phyloP scores from a whole-genome alignment of 2,329 filamentous ascomycete genomes.

The Alternaria sp. region DNA sequence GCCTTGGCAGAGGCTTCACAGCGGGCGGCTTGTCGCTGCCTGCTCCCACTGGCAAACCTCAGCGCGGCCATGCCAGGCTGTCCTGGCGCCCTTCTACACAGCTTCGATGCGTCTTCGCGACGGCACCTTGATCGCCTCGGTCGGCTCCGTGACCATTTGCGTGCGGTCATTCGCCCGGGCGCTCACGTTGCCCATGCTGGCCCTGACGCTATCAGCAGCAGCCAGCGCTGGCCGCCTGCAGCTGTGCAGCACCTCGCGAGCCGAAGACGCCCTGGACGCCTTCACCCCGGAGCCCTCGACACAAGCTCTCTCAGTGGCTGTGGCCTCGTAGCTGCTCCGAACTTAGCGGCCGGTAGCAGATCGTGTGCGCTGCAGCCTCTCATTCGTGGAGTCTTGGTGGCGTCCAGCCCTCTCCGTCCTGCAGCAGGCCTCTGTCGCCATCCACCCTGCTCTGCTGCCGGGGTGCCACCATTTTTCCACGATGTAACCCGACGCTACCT shows the following conservation, averaged over 20 bases:
- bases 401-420: slow-evolving; percentile 45
- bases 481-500: slow-evolving; percentile 48
- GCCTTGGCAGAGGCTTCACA: slow-evolving; percentile 31
- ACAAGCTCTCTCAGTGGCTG: slow-evolving; percentile 38
- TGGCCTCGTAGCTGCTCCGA: slow-evolving; percentile 36
- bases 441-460: slow-evolving; percentile 28
- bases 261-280: slow-evolving; percentile 34
- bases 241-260: slow-evolving; percentile 31
- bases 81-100: slow-evolving; percentile 35
- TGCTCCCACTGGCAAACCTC: slow-evolving; percentile 24
- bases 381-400: slow-evolving; percentile 39
- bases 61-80: slow-evolving; percentile 22
- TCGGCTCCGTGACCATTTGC: slow-evolving; percentile 39
- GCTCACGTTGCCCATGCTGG: slow-evolving; percentile 20
- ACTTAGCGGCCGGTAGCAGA: slow-evolving; percentile 43
- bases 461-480: slow-evolving; percentile 32
- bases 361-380: slow-evolving; percentile 22
- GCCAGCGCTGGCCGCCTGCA: slow-evolving; percentile 23
- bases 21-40: slow-evolving; percentile 30
- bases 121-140: slow-evolving; percentile 36
- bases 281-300: slow-evolving; percentile 18
- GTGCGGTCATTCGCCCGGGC: slow-evolving; percentile 30
- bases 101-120: slow-evolving; percentile 45
- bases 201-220: slow-evolving; percentile 40
- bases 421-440: slow-evolving; percentile 38